Evolutionary conservation across 495 filamentous ascomycete species (phyloP), one percentile per base, ranked within the genome.

Genomic region (Penicillium ucsense): DNA sequence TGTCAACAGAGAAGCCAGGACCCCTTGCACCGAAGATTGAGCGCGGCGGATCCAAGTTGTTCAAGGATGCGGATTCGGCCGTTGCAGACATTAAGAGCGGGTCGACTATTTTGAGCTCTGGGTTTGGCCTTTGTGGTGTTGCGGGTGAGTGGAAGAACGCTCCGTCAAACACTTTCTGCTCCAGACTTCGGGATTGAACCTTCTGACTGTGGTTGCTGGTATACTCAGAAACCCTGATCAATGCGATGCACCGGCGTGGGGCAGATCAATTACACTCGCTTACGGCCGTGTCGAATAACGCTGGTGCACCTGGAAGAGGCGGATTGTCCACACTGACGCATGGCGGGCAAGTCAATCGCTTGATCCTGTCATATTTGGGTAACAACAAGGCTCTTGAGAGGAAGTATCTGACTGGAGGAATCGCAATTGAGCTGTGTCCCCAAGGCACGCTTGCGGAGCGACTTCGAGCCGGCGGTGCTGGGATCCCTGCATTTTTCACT

Each of bases 201-300:
- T 4, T 20, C 31, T 29, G 27, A 43, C 31, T 27, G 30, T 3
- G 28, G 8, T 51, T 20, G 20, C 20, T 20, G 20, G 2, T 20
- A 20, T 20, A 20, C 2, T 20, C 20, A 48, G 87, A 92, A 63
- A 92, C 88, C 0, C 68, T 94, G 2, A 92, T 94, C 59, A 74
- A 88, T 54, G 84, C 85, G 45, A 81, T 92, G 47, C 66, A 81
- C 48, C 65, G 80, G 12, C 68, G 85, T 49, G 80, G 83, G 34
- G 75, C 72, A 42, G 79, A 83, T 30, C 73, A 82, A 37, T 78
- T 92, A 57, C 85, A 73, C 6, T 80, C 79, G 12, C 63, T 95
- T 5, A 95, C 89, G 3, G 89, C 86, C 10, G 84, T 94, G 30
- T 94, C 88, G 44, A 95, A 95, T 67, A 95, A 95, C 60, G 89